Evolutionary conservation across 2,329 filamentous ascomycete species (phyloP).

Genomic region (Fusarium circinatum): DNA sequence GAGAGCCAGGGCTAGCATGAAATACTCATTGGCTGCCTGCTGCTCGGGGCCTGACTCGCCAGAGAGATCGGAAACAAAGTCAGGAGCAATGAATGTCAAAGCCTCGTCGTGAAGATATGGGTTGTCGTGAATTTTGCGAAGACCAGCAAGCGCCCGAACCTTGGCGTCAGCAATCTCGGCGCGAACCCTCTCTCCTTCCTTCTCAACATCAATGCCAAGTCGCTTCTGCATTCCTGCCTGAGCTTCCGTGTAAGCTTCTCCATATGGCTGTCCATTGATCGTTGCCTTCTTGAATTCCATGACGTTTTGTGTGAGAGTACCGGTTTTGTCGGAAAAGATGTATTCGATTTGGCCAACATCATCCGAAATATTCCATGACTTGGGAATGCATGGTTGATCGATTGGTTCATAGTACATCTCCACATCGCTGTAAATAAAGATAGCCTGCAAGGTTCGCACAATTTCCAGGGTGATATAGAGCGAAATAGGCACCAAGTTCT

Average conservation of each 20-base stretch:
- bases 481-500: constrained; percentile 98
- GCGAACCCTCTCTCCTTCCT: constrained; percentile 76
- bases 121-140: constrained; percentile 85
- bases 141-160: constrained; percentile 73
- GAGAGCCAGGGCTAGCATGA: constrained; percentile 95
- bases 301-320: constrained; percentile 94
- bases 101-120: constrained; percentile 91
- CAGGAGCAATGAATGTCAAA: constrained; percentile 90
- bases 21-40: constrained; percentile 80
- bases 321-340: constrained; percentile 98
- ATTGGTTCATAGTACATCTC: constrained; percentile 97
- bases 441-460: constrained; percentile 88
- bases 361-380: constrained; percentile 99
- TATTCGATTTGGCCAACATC: constrained; percentile 98
- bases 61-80: constrained; percentile 84
- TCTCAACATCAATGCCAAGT: constrained; percentile 85
- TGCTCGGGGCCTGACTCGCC: constrained; percentile 83
- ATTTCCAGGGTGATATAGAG: constrained; percentile 98
- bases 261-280: constrained; percentile 94
- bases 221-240: constrained; percentile 96
- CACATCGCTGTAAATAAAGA: constrained; percentile 97
- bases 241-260: constrained; percentile 97
- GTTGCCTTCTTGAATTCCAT: constrained; percentile 99
- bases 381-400: constrained; percentile 94
- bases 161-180: constrained; percentile 84